A percentile compares a stretch with the other conserved stretches of the same genome.
Evolutionary conservation across 805 yeast genomes (phyloP).

Genomic region (Suhomyces kilbournensis): DNA sequence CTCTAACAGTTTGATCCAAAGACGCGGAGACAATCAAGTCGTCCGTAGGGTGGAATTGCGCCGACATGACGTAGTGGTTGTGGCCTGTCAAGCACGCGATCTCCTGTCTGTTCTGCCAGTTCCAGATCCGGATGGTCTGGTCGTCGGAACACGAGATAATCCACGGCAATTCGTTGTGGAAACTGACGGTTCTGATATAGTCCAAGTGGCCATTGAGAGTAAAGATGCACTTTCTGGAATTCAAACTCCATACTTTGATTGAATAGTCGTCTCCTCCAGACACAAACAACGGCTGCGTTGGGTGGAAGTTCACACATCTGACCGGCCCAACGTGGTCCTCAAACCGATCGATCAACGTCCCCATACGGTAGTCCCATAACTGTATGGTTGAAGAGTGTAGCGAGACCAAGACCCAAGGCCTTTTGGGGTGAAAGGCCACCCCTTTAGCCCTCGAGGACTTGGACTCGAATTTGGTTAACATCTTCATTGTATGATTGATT

Average conservation of each 20-base stretch:
- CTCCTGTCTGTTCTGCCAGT: conserved; percentile 98
- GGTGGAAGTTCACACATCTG: conserved; percentile 92
- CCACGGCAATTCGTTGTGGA: conserved; percentile 98
- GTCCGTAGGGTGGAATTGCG: conserved; percentile 94
- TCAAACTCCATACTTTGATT: conserved; percentile 93
- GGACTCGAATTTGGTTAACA: conserved; percentile 75
- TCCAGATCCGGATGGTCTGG: conserved; percentile 98
- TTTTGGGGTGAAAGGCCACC: conserved; percentile 92
- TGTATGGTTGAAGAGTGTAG: conserved; percentile 98
- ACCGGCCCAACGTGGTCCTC: conserved; percentile 99
- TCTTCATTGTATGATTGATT: conserved; percentile 19
- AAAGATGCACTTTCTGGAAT: conserved; percentile 86
- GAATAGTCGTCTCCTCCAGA: conserved; percentile 98
- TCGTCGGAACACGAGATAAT: conserved; percentile 94
- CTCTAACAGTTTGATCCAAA: conserved; percentile 96
- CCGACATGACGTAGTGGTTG: conserved; percentile 97
- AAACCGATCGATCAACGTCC: conserved; percentile 90
- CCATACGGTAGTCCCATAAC: conserved; percentile 99
- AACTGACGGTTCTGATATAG: conserved; percentile 88
- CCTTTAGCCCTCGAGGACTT: conserved; percentile 97
- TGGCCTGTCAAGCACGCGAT: conserved; percentile 97
- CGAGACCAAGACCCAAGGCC: conserved; percentile 96
- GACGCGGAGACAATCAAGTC: conserved; percentile 95
- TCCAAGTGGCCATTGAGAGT: conserved; percentile 93
- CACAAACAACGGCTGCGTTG: conserved; percentile 94